Percentiles rank a stretch among this genome's conserved stretches.
Conservation (phyloP, 768 basidiomycete genomes). For the Candolleomyces efflorescens region DNA sequence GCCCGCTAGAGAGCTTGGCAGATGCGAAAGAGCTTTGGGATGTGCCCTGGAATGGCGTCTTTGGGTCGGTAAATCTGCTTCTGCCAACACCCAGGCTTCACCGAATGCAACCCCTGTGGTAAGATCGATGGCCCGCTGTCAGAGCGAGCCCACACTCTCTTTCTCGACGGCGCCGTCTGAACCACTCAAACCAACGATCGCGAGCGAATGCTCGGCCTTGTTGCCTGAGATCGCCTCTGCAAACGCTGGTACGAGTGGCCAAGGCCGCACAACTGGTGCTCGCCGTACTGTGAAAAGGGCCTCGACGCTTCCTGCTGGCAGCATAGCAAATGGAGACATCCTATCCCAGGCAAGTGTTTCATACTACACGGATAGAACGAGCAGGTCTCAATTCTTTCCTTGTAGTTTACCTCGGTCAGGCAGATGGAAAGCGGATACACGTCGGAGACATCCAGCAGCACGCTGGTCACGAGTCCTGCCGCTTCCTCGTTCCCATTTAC, state of each 20-base stretch:
- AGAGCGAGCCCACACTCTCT: conserved; percentile 42
- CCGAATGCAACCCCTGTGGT: conserved; percentile 14
- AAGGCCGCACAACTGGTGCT: background rate
- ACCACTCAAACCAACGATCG: conserved; percentile 20
- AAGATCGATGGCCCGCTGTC: conserved; percentile 43
- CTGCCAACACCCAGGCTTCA: conserved; percentile 16
- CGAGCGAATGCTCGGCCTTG: conserved; percentile 1
- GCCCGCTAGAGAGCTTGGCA: conserved; percentile 78
- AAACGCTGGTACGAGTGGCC: background rate
- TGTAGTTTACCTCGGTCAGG: background rate
- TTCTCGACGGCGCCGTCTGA: conserved; percentile 10
- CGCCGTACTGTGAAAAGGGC: background rate
- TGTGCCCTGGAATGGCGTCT: conserved; percentile 87
- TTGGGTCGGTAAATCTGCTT: conserved; percentile 76
- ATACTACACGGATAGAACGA: background rate
- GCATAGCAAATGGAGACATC: background rate
- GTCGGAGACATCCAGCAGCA: background rate
- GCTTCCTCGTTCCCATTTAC: background rate
- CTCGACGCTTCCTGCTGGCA: background rate
- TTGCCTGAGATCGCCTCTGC: conserved; percentile 1
- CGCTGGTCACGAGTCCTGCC: background rate
- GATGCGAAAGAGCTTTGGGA: conserved; percentile 85
- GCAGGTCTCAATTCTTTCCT: too few relatives aligned
- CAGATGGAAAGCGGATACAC: background rate
- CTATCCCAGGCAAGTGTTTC: background rate